These are phyloP conservation scores for Candida corydali DNA, from an alignment of 805 yeast species.

Conservation along the genomic window DNA sequence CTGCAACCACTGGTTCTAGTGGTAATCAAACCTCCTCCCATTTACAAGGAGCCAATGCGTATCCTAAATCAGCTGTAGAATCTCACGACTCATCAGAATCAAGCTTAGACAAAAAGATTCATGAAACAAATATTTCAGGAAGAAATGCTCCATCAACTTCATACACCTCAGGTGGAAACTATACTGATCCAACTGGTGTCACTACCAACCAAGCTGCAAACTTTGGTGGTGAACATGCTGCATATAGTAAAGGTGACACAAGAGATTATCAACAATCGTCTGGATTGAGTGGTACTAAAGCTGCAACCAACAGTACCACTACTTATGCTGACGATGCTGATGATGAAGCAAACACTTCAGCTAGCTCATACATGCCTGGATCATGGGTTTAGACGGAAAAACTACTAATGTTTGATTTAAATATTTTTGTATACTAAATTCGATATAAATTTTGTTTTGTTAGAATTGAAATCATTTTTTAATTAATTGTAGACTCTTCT, in stretches of 20 bases:
- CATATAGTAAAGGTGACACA: not conserved
- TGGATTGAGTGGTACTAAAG: not conserved
- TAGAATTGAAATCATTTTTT: not conserved
- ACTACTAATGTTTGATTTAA: not conserved
- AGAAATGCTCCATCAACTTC: not conserved
- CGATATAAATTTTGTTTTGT: too few species aligned
- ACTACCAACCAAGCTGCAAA: conserved; percentile 4
- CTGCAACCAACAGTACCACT: conserved; percentile 1
- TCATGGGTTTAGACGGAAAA: conserved; percentile 6
- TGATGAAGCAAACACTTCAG: conserved; percentile 5
- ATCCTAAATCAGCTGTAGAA: not conserved
- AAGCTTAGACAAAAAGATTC: conserved; percentile 3
- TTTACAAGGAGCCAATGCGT: conserved; percentile 5
- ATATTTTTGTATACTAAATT: not conserved
- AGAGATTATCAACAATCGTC: not conserved
- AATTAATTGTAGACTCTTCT: conserved; percentile 53
- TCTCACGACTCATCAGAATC: conserved; percentile 2
- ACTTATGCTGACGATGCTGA: not conserved
- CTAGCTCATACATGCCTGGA: conserved; percentile 10
- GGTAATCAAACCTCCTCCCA: not conserved
- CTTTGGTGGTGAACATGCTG: not conserved
- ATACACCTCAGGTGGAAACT: not conserved
- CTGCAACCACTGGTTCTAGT: not conserved
- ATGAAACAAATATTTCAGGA: conserved; percentile 4
- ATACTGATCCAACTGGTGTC: not conserved